Percentiles rank a stretch among this genome's conserved stretches.
These are phyloP conservation scores for Bipolaris zeicola DNA, from an alignment of 2,329 filamentous ascomycete species.

Conservation along the genomic window DNA sequence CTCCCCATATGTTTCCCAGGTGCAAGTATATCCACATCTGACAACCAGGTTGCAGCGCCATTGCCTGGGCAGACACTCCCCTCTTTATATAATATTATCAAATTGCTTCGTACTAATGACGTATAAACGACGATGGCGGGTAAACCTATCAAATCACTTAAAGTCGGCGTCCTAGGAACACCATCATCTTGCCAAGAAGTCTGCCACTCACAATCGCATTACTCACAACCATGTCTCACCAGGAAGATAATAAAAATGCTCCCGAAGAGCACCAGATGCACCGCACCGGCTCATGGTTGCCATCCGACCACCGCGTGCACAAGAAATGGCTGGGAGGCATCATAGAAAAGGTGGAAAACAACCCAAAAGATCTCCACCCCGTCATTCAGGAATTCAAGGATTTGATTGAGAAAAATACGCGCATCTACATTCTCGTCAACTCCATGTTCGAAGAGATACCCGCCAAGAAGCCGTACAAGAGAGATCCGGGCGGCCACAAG, in stretches of 20 bases:
- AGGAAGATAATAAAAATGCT: slow-evolving; percentile 20
- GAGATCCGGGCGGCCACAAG: slow-evolving; percentile 65
- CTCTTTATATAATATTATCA: not conserved
- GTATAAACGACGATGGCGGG: slow-evolving; percentile 1
- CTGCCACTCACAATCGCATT: not conserved
- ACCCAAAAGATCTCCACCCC: slow-evolving; percentile 60
- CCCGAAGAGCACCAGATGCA: slow-evolving; percentile 28
- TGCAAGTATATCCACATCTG: not conserved
- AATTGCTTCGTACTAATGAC: not conserved
- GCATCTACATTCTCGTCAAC: slow-evolving; percentile 69
- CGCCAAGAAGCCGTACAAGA: slow-evolving; percentile 62
- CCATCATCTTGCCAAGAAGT: not conserved
- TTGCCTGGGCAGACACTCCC: not conserved
- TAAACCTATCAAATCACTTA: not conserved
- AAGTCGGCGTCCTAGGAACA: not conserved
- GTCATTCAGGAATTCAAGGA: slow-evolving; percentile 68
- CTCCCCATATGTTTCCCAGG: no score
- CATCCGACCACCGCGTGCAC: slow-evolving; percentile 66
- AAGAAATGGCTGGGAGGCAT: slow-evolving; percentile 66
- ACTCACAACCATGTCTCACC: slow-evolving; percentile 9
- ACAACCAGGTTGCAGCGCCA: not conserved
- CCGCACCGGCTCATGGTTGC: slow-evolving; percentile 59
- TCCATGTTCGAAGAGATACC: slow-evolving; percentile 74
- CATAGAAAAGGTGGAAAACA: slow-evolving; percentile 60
- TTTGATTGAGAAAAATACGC: slow-evolving; percentile 67